Evolutionary conservation across 768 basidiomycete species (phyloP), one percentile per base, ranked within the genome.

Genomic region (Tubosaeta sp.): DNA sequence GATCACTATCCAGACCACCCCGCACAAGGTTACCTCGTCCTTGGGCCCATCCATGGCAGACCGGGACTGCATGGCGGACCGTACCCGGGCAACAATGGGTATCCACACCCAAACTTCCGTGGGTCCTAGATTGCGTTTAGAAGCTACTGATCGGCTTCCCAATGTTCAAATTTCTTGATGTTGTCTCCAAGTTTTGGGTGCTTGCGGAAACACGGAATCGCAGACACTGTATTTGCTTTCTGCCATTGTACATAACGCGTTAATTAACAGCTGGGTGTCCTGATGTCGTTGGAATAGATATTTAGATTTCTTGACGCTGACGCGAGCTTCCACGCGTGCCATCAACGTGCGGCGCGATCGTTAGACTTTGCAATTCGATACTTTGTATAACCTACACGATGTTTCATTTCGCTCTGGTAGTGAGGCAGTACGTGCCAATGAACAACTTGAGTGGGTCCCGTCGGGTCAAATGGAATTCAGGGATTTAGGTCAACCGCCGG

Each of bases 31-130:
- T 57, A 53, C 39, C 49, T 57, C 3, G 6, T 34, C 46, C 3
- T 52, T 1, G 60, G 55, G 31, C 1, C 55, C 37, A 1, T 52
- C 46, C 52, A 52, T 29, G 43, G 41, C 22, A 53, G 60, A 49
- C 26, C 35, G 27, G 51, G 4, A 32, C 26, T 56, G 14, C 62
- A 66, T 51, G 52, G 52, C 25, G 17, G 48, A 35, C 37, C 19
- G n/a, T 51, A 59, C 47, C 31, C 57, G 13, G 64, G 59, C 0
- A 48, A 22, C 7, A 51, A 54, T 31, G 45, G 43, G 12, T 65
- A 60, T 46, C 11, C 43, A n/a, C 59, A 54, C 43, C 29, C 41
- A 19, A 16, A 48, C 19, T 16, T 50, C 14, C 51, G 34, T 41
- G 56, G 46, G 37, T 56, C 39, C 38, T 65, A 57, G 31, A 34